Evolutionary conservation across 2,329 filamentous ascomycete species (phyloP).

Genomic region (Fusarium sp.): DNA sequence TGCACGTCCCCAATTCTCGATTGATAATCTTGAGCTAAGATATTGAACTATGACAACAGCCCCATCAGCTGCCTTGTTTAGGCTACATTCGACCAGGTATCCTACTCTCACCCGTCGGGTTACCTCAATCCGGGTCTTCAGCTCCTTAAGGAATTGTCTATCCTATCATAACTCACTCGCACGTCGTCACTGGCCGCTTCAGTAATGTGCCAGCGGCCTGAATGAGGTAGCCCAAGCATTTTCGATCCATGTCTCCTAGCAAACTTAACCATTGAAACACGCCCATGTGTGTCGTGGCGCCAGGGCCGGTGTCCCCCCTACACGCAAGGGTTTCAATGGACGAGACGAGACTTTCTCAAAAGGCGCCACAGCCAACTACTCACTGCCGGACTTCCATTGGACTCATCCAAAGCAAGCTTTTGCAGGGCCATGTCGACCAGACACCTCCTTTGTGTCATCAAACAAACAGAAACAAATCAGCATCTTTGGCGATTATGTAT

Average conservation of each 20-base stretch:
- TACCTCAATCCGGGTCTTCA: slow-evolving; percentile 34
- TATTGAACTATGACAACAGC: slow-evolving; percentile 30
- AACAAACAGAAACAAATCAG: slow-evolving; percentile 20
- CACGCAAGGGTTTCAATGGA: slow-evolving; percentile 16
- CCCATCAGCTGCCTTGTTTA: slow-evolving; percentile 30
- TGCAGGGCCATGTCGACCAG: slow-evolving; percentile 19
- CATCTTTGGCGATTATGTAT: background rate
- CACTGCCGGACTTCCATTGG: slow-evolving; percentile 14
- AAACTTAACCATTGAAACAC: slow-evolving; percentile 32
- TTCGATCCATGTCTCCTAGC: slow-evolving; percentile 1
- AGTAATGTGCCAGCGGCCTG: slow-evolving; percentile 21
- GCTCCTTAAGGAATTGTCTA: slow-evolving; percentile 28
- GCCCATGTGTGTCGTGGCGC: slow-evolving; percentile 33
- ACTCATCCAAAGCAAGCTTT: slow-evolving; percentile 5
- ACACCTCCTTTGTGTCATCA: slow-evolving; percentile 19
- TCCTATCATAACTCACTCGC: slow-evolving; percentile 10
- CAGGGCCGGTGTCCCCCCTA: slow-evolving; percentile 11
- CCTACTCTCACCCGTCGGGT: slow-evolving; percentile 7
- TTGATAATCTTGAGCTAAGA: slow-evolving; percentile 37
- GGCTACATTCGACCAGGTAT: slow-evolving; percentile 5
- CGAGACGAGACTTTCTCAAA: slow-evolving; percentile 7
- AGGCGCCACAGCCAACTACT: slow-evolving; percentile 30
- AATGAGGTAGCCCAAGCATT: slow-evolving; percentile 33
- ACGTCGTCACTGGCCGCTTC: slow-evolving; percentile 19
- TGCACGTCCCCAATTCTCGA: slow-evolving; percentile 36